phyloP scores from a whole-genome alignment of 2,329 filamentous ascomycete genomes.

The Paecilomyces formosus region DNA sequence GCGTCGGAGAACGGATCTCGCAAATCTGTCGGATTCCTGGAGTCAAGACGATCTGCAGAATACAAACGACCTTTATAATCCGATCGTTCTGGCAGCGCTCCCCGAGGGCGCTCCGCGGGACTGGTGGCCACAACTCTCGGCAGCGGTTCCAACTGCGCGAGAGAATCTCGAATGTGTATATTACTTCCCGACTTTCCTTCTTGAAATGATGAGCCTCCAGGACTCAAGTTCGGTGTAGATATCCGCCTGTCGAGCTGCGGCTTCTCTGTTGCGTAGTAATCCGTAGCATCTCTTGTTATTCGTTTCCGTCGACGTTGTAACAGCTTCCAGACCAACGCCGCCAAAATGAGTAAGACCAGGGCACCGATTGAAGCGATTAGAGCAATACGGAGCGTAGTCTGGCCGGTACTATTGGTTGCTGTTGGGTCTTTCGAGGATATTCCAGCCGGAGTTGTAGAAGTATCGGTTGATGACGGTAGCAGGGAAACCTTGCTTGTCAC shows the following conservation, averaged over 20 bases:
- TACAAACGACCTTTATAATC: background rate
- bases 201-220: background rate
- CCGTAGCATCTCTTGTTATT: background rate
- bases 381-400: slow-evolving; percentile 12
- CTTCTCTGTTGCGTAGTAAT: slow-evolving; percentile 1
- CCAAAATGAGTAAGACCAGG: slow-evolving; percentile 15
- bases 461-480: background rate
- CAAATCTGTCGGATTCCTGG: background rate
- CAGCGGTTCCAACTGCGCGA: background rate
- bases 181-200: background rate
- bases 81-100: background rate
- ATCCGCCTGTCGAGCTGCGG: background rate
- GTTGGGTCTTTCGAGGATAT: background rate
- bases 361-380: slow-evolving; percentile 22
- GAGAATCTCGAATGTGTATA: background rate
- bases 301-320: slow-evolving; percentile 16
- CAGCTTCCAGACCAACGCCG: slow-evolving; percentile 15
- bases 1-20: background rate
- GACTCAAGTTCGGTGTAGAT: background rate
- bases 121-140: background rate
- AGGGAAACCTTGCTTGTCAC: background rate
- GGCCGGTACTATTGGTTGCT: background rate
- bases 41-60: background rate
- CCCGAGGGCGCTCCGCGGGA: background rate
- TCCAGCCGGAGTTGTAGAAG: background rate